Evolutionary conservation across 352 stramenopile genomes (phyloP), one percentile per base, ranked within the genome.

Genomic region (Thalassiosira ordinaria): DNA sequence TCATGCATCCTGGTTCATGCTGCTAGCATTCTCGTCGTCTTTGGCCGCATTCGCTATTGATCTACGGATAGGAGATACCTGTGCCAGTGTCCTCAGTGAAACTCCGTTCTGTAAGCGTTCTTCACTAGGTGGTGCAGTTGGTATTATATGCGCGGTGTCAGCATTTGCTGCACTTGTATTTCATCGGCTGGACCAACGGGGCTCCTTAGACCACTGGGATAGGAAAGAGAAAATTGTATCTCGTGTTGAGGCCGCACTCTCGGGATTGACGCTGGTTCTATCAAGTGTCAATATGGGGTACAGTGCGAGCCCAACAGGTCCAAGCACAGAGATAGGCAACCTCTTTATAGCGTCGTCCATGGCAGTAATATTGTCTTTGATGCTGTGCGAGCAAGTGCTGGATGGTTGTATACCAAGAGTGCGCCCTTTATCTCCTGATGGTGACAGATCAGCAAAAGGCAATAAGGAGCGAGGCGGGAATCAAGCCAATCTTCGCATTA

Each of bases 101-200:
- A 77, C 74, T 33, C 31, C 65, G n/a, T 77, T 74, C 37, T 84
- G 67, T 62, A 84, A 74, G 18, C 29, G 67, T 13, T 71, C 51
- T 44, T 24, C 26, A 20, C 61, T 84, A 33, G 75, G 75, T 20
- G 62, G 20, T 33, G 53, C 44, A 37, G 33, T 75, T 64, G 68
- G 75, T 7, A 31, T 84, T 14, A 51, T 55, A 13, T 74, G 63
- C 41, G 53, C 62, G 8, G 31, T 67, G 0, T 35, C 79, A 7
- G 41, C 75, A 49, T 37, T 74, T 49, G 44, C 51, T 16, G 49
- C 62, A 59, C 35, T 84, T 11, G n/a, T 78, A 37, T 51, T 74
- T 1, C 47, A 70, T 67, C 31, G 22, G 20, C 37, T 78, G n/a
- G 37, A 84, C 56, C 27, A 73, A 62, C 61, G 39, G 27, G 62